Evolutionary conservation across 2,329 filamentous ascomycete genomes (phyloP).

Genomic region (Diaporthe amygdali): DNA sequence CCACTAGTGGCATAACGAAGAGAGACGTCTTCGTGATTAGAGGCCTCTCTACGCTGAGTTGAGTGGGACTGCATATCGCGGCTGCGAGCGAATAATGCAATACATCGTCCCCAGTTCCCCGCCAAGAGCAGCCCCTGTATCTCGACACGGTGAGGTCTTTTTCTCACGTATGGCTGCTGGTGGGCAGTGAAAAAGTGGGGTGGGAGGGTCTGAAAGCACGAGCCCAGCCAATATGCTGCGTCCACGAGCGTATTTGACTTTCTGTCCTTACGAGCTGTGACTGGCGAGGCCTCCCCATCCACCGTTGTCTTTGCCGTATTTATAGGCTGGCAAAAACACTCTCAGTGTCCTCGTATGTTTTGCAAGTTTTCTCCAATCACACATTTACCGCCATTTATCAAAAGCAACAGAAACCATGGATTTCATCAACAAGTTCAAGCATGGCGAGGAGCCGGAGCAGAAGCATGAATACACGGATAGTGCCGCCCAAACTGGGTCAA

Average conservation of each 20-base stretch:
- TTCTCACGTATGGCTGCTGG: constrained; percentile 9
- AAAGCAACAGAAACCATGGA: not conserved
- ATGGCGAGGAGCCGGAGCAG: not conserved
- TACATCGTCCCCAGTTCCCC: not conserved
- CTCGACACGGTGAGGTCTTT: constrained; percentile 7
- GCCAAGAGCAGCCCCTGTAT: not conserved
- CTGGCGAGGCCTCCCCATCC: constrained; percentile 16
- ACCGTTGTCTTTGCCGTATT: not conserved
- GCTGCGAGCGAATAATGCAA: not conserved
- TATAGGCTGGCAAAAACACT: not conserved
- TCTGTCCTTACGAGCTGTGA: constrained; percentile 4
- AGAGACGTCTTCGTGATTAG: not conserved
- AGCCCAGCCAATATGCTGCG: constrained; percentile 11
- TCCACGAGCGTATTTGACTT: constrained; percentile 7
- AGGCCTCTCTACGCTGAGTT: not conserved
- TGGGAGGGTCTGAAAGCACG: not conserved
- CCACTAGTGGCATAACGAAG: not conserved
- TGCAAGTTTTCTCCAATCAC: not conserved
- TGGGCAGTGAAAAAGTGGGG: constrained; percentile 19
- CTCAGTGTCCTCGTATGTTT: not conserved
- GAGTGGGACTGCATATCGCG: not conserved
- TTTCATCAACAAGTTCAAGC: constrained; percentile 22
- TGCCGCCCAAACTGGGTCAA: not conserved
- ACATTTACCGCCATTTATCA: not conserved
- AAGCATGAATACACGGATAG: not conserved